These are phyloP conservation scores for Tardiomyces digboiensis DNA, from an alignment of 1,139 yeast genomes.

Conservation along the genomic window DNA sequence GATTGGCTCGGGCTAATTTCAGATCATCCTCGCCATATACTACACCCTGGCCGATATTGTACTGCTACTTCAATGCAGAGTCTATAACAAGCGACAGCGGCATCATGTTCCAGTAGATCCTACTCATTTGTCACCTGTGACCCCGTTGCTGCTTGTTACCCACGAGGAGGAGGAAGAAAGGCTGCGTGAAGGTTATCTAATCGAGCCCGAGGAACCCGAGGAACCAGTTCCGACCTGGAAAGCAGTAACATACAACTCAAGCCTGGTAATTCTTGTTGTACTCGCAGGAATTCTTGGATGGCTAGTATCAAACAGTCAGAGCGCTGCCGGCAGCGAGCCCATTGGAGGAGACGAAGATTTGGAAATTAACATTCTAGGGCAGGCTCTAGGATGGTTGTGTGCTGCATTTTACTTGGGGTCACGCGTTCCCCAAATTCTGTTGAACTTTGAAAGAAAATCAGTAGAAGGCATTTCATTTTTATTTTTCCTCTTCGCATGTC, in stretches of 20 bases:
- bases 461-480: conserved; percentile 90
- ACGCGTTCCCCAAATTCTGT: conserved; percentile 77
- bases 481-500: conserved; percentile 87
- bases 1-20: neutral
- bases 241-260: conserved; percentile 38
- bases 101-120: conserved; percentile 44
- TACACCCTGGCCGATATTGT: conserved; percentile 88
- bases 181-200: conserved; percentile 3
- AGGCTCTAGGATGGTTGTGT: conserved; percentile 86
- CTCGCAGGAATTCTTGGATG: conserved; percentile 80
- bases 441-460: conserved; percentile 75
- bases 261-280: conserved; percentile 62
- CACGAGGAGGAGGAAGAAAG: conserved; percentile 7
- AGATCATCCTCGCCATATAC: conserved; percentile 71
- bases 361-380: conserved; percentile 69
- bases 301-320: conserved; percentile 37
- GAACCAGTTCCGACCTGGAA: conserved; percentile 4
- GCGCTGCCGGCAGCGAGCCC: conserved; percentile 27
- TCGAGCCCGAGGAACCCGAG: neutral
- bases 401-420: conserved; percentile 82
- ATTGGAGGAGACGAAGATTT: conserved; percentile 4
- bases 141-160: conserved; percentile 41
- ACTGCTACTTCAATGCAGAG: conserved; percentile 68
- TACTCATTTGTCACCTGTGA: conserved; percentile 82
- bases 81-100: conserved; percentile 48